Evolutionary conservation across 2,329 filamentous ascomycete species (phyloP).

Genomic region (Falciphora oryzae): DNA sequence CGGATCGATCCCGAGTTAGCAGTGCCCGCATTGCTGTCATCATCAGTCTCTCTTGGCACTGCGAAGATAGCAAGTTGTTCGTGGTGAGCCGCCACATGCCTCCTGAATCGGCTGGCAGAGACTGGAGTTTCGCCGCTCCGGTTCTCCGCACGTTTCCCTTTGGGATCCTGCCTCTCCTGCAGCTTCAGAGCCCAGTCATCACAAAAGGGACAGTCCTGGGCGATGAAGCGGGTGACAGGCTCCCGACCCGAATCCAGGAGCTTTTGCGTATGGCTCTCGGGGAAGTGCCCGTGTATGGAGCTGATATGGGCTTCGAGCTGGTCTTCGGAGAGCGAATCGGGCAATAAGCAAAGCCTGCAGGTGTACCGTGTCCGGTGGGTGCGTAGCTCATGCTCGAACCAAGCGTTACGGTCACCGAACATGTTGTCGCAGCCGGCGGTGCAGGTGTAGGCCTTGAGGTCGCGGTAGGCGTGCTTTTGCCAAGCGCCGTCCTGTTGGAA

Average conservation of each 20-base stretch:
- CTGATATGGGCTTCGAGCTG: not conserved
- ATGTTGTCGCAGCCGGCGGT: conserved; percentile 2
- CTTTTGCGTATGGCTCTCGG: not conserved
- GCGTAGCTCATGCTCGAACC: conserved; percentile 4
- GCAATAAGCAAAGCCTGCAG: not conserved
- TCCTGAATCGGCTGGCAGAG: not conserved
- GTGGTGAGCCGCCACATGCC: conserved; percentile 4
- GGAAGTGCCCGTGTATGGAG: not conserved
- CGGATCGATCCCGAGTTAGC: no score
- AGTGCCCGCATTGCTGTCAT: no score
- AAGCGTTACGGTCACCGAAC: conserved; percentile 4
- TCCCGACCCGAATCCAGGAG: not conserved
- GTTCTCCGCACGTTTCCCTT: not conserved
- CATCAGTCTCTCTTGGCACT: not conserved
- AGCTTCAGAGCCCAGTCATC: conserved; percentile 1
- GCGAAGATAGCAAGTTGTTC: conserved; percentile 4
- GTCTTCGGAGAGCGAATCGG: not conserved
- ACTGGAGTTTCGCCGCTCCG: not conserved
- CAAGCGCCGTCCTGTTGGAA: conserved; percentile 1
- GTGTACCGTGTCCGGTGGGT: not conserved
- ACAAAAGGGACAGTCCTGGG: not conserved
- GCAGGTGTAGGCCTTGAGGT: conserved; percentile 6
- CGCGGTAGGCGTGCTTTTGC: not conserved
- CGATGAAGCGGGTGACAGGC: not conserved
- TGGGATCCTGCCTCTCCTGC: not conserved